Evolutionary conservation across 2,329 filamentous ascomycete species (phyloP).

Genomic region (Myriosclerotinia curreyana): DNA sequence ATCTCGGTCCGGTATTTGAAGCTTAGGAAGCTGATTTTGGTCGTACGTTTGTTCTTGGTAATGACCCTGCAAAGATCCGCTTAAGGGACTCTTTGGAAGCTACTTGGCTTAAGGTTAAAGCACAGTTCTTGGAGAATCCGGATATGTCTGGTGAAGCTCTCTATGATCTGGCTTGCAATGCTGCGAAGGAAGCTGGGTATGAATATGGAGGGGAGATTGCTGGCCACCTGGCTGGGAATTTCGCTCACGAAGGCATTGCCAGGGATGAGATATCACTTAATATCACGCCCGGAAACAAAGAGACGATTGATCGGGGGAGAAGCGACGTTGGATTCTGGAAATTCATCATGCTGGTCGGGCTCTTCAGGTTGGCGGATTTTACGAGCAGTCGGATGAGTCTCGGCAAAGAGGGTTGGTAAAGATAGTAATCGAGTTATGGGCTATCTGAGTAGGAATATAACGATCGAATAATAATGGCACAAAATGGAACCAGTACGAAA

Average conservation of each 20-base stretch:
- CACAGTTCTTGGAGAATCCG: not conserved
- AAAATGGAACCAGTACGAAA: not conserved
- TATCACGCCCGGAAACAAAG: not conserved
- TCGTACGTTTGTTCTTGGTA: not conserved
- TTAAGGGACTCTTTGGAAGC: not conserved
- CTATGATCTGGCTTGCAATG: not conserved
- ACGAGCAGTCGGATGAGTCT: slow-evolving; percentile 32
- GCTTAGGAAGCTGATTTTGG: not conserved
- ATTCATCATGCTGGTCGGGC: slow-evolving; percentile 43
- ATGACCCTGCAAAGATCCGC: not conserved
- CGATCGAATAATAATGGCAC: not conserved
- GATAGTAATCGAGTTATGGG: not conserved
- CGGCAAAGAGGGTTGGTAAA: not conserved
- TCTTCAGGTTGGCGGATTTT: slow-evolving; percentile 41
- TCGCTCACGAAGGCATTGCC: not conserved
- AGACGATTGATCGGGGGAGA: not conserved
- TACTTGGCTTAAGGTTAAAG: not conserved
- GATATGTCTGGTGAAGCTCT: not conserved
- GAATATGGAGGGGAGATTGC: not conserved
- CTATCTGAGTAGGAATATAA: not conserved
- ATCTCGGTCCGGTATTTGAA: not conserved
- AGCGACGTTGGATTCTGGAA: slow-evolving; percentile 45
- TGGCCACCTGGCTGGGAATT: not conserved
- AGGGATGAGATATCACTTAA: not conserved
- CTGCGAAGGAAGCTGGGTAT: not conserved